These are phyloP conservation scores for Podospora sp. DNA, from an alignment of 495 filamentous ascomycete species.

Conservation along the genomic window DNA sequence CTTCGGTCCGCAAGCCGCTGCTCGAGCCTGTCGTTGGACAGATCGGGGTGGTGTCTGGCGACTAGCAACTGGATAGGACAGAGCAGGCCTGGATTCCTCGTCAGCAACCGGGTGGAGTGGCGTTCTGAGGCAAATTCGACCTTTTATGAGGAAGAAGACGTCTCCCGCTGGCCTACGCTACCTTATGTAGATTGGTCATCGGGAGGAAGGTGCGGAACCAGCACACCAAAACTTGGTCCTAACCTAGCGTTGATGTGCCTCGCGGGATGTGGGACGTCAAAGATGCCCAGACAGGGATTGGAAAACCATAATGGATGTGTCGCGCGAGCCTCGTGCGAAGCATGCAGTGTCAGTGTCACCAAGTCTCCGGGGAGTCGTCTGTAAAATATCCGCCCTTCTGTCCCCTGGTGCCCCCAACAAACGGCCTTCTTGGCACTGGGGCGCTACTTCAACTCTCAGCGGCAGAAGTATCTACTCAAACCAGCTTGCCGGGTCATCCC, in stretches of 20 bases:
- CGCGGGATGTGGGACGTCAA: background rate
- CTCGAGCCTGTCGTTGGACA: background rate
- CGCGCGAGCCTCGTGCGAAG: background rate
- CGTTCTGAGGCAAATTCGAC: background rate
- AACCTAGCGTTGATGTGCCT: background rate
- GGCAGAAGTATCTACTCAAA: background rate
- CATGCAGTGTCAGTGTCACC: background rate
- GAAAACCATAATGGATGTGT: no score
- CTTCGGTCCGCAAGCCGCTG: no score
- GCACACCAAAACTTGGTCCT: background rate
- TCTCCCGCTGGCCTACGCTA: background rate
- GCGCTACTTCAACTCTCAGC: no score
- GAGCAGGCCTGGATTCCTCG: background rate
- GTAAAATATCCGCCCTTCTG: background rate
- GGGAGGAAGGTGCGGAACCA: background rate
- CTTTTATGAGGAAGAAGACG: background rate
- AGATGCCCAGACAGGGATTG: no score
- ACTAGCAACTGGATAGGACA: background rate
- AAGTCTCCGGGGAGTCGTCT: background rate
- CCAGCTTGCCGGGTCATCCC: background rate
- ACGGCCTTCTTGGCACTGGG: background rate
- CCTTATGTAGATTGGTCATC: background rate
- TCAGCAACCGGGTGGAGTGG: background rate
- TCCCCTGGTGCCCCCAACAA: no score
- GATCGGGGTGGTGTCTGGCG: no score